Percentiles rank a stretch among this genome's conserved stretches.
Conservation (phyloP, 225 moss, liverwort and hornwort species). For the Ulota crispa region DNA sequence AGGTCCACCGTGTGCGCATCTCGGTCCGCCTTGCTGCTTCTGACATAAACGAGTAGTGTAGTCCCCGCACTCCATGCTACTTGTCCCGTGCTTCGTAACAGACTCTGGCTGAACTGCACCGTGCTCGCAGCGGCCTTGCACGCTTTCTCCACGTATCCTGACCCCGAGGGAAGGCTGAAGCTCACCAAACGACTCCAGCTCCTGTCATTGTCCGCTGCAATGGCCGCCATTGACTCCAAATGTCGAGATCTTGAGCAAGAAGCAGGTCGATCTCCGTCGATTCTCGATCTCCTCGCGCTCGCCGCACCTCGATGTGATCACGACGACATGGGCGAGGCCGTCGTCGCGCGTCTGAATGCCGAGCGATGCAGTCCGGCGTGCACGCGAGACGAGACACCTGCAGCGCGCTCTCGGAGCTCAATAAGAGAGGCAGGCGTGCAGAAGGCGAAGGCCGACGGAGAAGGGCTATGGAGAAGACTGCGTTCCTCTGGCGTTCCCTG, state of each 20-base stretch:
- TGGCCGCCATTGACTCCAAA: slow-evolving; percentile 45
- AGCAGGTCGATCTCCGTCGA: slow-evolving; percentile 1
- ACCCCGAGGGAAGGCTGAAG: slow-evolving; percentile 54
- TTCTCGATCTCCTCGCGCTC: background rate
- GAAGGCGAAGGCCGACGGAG: background rate
- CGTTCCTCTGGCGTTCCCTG: background rate
- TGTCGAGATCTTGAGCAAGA: background rate
- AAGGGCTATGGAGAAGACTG: slow-evolving; percentile 6
- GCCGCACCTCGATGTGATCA: background rate
- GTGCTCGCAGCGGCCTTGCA: slow-evolving; percentile 70
- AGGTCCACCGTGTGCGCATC: slow-evolving; percentile 79
- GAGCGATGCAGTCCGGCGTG: background rate
- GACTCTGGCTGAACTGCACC: slow-evolving; percentile 71
- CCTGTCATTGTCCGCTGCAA: slow-evolving; percentile 41
- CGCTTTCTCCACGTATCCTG: slow-evolving; percentile 72
- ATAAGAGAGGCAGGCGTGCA: slow-evolving; percentile 28
- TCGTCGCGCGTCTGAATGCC: background rate
- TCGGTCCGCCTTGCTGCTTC: slow-evolving; percentile 73
- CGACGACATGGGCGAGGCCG: background rate
- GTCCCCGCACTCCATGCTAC: slow-evolving; percentile 93
- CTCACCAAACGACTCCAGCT: slow-evolving; percentile 62
- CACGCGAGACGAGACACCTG: background rate
- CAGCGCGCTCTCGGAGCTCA: slow-evolving; percentile 6
- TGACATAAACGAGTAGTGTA: slow-evolving; percentile 69
- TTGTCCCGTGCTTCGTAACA: slow-evolving; percentile 88